Percentiles rank a stretch among this genome's conserved stretches.
phyloP scores from a whole-genome alignment of 1,139 yeast genomes.

The Sugiyamaella castrensis region DNA sequence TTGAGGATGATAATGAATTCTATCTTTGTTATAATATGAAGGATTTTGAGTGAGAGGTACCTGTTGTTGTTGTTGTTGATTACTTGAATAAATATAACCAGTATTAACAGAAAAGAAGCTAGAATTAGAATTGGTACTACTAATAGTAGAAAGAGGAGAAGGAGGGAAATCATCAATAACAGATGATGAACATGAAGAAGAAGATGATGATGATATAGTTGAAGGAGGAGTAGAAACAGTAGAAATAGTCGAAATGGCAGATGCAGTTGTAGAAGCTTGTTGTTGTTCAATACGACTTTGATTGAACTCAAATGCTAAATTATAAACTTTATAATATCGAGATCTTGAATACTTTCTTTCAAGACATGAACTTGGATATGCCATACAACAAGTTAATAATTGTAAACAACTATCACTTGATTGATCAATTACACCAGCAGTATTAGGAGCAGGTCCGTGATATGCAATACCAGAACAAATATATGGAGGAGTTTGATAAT shows the following conservation, averaged over 20 bases:
- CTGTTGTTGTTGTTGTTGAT: background rate
- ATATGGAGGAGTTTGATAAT: constrained; percentile 33
- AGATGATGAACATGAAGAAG: background rate
- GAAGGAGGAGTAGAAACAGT: constrained; percentile 9
- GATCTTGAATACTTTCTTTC: constrained; percentile 32
- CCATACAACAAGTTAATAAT: constrained; percentile 26
- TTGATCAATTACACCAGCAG: constrained; percentile 12
- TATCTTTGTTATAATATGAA: background rate
- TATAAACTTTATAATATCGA: constrained; percentile 25
- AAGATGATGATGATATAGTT: constrained; percentile 1
- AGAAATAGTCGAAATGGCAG: constrained; percentile 2
- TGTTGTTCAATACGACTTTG: background rate
- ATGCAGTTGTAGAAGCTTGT: constrained; percentile 1
- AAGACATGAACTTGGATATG: constrained; percentile 30
- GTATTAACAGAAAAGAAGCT: background rate
- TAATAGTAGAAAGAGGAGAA: constrained; percentile 6
- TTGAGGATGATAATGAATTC: too few species aligned
- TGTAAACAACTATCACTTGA: constrained; percentile 24
- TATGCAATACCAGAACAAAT: constrained; percentile 18
- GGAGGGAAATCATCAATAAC: constrained; percentile 8
- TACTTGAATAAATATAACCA: constrained; percentile 4
- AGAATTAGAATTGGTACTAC: constrained; percentile 2
- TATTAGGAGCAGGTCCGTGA: constrained; percentile 15
- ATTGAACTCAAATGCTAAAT: constrained; percentile 15
- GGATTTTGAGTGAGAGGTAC: background rate